A percentile compares a stretch with the other conserved stretches of the same genome.
Conservation (phyloP, 1,284 basidiomycete genomes). For the Ceratobasidium sp. region DNA sequence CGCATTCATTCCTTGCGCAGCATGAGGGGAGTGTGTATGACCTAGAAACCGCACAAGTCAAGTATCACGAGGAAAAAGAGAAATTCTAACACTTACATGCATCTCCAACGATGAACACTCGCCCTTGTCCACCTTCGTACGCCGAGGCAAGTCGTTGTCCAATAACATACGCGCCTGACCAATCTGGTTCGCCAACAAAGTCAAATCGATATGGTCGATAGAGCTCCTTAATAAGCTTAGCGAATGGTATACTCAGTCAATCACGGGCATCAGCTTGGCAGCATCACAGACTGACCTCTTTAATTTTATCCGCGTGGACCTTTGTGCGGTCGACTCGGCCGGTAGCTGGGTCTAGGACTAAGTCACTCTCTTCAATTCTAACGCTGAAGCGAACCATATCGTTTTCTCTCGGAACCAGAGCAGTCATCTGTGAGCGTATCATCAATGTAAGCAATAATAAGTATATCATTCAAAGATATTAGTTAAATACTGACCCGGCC, state of each 20-base stretch:
- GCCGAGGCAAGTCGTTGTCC: conserved; percentile 54
- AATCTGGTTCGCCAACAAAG: conserved; percentile 71
- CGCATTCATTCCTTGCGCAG: conserved; percentile 56
- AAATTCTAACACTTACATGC: conserved; percentile 48
- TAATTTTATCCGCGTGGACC: conserved; percentile 8
- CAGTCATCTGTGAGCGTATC: conserved; percentile 54
- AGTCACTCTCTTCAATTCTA: conserved; percentile 5
- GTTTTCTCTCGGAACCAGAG: conserved; percentile 30
- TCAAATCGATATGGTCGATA: conserved; percentile 76
- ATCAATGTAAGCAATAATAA: conserved; percentile 73
- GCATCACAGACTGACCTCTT: conserved; percentile 4
- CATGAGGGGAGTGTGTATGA: conserved; percentile 57
- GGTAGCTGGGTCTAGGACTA: conserved; percentile 50
- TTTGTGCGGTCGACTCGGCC: conserved; percentile 33
- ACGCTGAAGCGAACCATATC: conserved; percentile 37
- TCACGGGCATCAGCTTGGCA: too few species aligned
- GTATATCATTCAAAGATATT: conserved; percentile 55
- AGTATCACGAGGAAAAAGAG: too few species aligned
- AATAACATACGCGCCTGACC: conserved; percentile 70
- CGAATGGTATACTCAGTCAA: too few species aligned
- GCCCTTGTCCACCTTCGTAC: conserved; percentile 58
- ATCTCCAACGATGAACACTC: conserved; percentile 56
- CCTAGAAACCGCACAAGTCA: conserved; percentile 2
- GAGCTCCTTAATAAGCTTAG: conserved; percentile 60
- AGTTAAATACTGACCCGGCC: conserved; percentile 37